Evolutionary conservation across 257 asterid species (phyloP).

Genomic region (Nicotiana undulata): DNA sequence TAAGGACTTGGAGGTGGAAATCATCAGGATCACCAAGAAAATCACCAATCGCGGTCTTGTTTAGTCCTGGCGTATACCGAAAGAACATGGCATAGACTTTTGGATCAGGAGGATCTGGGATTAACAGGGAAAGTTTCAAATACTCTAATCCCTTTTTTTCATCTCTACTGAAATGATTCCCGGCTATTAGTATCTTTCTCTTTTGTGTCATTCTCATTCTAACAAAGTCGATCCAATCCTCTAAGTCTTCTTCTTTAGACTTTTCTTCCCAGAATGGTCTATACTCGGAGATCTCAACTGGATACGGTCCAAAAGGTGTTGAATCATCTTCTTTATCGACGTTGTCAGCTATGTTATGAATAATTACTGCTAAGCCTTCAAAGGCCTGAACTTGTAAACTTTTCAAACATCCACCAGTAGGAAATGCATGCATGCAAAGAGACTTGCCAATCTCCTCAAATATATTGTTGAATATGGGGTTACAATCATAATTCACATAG

Average conservation of each 20-base stretch:
- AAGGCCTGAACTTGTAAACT: constrained; percentile 80
- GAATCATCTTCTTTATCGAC: constrained; percentile 68
- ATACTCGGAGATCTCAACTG: constrained; percentile 55
- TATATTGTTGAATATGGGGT: constrained; percentile 62
- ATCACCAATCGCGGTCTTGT: constrained; percentile 73
- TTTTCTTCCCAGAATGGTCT: constrained; percentile 86
- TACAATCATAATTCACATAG: constrained; percentile 78
- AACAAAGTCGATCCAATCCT: constrained; percentile 57
- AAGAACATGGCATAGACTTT: constrained; percentile 71
- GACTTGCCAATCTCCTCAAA: constrained; percentile 74
- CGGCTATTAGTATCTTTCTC: constrained; percentile 66
- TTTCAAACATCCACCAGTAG: constrained; percentile 43
- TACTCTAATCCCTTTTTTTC: constrained; percentile 78
- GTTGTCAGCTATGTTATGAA: constrained; percentile 74
- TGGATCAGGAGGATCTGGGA: constrained; percentile 65
- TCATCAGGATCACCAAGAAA: constrained; percentile 80
- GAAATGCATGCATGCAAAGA: constrained; percentile 82
- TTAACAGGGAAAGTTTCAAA: constrained; percentile 44
- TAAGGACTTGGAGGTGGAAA: constrained; percentile 64
- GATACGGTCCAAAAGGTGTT: constrained; percentile 57
- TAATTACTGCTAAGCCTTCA: constrained; percentile 61
- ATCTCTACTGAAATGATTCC: constrained; percentile 74
- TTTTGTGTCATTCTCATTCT: constrained; percentile 73
- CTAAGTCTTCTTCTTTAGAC: constrained; percentile 28
- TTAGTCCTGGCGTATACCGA: constrained; percentile 56